Conservation (phyloP, 2,329 filamentous ascomycete genomes). For the Cytospora mali region DNA sequence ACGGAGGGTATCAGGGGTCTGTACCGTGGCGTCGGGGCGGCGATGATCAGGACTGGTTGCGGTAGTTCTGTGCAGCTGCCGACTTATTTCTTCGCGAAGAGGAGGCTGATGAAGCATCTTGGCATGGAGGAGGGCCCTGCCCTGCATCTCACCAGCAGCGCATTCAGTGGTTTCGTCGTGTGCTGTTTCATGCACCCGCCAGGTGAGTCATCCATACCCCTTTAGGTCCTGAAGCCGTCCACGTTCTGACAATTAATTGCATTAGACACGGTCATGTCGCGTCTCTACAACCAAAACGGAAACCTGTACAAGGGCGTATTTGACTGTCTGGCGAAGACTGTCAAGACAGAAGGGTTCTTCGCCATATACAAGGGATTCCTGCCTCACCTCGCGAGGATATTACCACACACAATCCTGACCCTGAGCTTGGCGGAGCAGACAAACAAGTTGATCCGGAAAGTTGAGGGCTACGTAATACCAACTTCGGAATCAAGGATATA, state of each 20-base stretch:
- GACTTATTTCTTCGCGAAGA: conserved; percentile 97
- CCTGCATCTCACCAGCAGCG: conserved; percentile 85
- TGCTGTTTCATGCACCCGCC: conserved; percentile 98
- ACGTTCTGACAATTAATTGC: conserved; percentile 12
- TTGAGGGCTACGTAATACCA: conserved; percentile 55
- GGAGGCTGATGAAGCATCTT: conserved; percentile 76
- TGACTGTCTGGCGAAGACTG: conserved; percentile 88
- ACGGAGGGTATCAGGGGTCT: conserved; percentile 78
- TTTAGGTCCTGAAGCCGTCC: neutral
- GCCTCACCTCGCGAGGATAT: conserved; percentile 88
- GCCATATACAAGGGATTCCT: conserved; percentile 98
- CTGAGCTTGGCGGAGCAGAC: conserved; percentile 95
- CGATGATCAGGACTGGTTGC: conserved; percentile 95
- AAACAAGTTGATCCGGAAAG: conserved; percentile 82
- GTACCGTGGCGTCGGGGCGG: conserved; percentile 87
- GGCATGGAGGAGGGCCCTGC: conserved; percentile 90
- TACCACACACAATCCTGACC: conserved; percentile 94
- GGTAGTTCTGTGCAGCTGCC: conserved; percentile 95
- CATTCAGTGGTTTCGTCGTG: conserved; percentile 90
- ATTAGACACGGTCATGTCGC: conserved; percentile 93
- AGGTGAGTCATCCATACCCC: conserved; percentile 52
- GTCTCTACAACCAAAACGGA: conserved; percentile 98
- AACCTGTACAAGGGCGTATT: conserved; percentile 94
- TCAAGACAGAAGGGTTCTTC: conserved; percentile 86
- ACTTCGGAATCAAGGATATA: conserved; percentile 20